Conservation (phyloP, 345 rosid genomes). For the Angophora floribunda region DNA sequence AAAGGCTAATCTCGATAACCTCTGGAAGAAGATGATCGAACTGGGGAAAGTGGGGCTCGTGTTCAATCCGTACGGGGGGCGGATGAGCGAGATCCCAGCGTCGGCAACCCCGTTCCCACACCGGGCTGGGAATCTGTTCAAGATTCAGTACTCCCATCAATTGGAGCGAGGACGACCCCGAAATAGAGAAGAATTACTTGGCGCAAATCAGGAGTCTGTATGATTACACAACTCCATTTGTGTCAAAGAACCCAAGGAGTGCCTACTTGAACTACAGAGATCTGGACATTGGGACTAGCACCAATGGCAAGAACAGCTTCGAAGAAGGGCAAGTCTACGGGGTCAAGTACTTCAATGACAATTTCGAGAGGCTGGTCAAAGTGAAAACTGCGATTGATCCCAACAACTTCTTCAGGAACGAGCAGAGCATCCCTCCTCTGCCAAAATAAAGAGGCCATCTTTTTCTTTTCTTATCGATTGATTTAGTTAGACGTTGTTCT, state of each 20-base stretch:
- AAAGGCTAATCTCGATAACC: conserved; percentile 10
- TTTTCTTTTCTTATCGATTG: too few relatives aligned
- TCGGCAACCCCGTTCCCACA: conserved; percentile 47
- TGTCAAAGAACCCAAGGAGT: conserved; percentile 44
- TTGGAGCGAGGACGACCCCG: conserved; percentile 29
- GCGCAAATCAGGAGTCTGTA: conserved; percentile 20
- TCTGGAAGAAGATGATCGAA: background rate
- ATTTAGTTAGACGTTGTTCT: too few relatives aligned
- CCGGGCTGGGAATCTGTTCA: conserved; percentile 38
- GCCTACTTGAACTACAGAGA: conserved; percentile 24
- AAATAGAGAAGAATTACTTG: conserved; percentile 4
- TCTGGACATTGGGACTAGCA: conserved; percentile 4
- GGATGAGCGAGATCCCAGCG: conserved; percentile 36
- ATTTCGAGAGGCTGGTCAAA: conserved; percentile 6
- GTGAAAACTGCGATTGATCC: conserved; percentile 26
- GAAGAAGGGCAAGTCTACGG: conserved; percentile 14
- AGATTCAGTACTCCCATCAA: conserved; percentile 17
- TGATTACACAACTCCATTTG: conserved; percentile 35
- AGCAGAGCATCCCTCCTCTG: conserved; percentile 29
- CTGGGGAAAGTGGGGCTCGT: conserved; percentile 3
- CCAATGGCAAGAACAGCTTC: background rate
- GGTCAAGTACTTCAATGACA: background rate
- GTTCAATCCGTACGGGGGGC: conserved; percentile 49
- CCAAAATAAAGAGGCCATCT: background rate
- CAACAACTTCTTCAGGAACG: conserved; percentile 23